Conservation (phyloP, 2,329 filamentous ascomycete species). For the Periconia macrospinosa region DNA sequence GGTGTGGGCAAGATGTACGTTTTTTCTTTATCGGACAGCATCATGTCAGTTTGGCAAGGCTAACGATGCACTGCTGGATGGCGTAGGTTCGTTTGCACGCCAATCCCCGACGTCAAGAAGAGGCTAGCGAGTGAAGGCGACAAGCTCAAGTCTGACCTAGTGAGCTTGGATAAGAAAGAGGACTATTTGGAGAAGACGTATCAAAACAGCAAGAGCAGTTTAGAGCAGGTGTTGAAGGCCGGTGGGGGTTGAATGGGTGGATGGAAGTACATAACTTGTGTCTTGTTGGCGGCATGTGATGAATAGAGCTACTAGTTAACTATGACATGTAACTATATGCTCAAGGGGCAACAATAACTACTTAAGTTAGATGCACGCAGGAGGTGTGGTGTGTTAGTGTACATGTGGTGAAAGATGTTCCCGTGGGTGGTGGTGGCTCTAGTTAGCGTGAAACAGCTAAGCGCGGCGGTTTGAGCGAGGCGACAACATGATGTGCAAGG, state of each 20-base stretch:
- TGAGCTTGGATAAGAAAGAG: slow-evolving; percentile 82
- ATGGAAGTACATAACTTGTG: no score
- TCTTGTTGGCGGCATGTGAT: no score
- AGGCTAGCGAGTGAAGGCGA: slow-evolving; percentile 76
- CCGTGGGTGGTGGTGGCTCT: slow-evolving; percentile 14
- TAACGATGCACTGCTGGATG: background rate
- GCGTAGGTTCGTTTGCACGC: slow-evolving; percentile 83
- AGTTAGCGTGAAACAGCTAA: slow-evolving; percentile 9
- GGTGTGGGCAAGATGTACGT: slow-evolving; percentile 94
- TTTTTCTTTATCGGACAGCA: background rate
- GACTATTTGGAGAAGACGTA: slow-evolving; percentile 93
- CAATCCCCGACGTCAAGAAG: slow-evolving; percentile 71
- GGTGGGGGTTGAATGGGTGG: slow-evolving; percentile 24
- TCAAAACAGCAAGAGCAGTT: slow-evolving; percentile 89
- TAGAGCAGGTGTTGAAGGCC: slow-evolving; percentile 79
- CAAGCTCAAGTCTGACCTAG: slow-evolving; percentile 75
- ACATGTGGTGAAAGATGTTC: slow-evolving; percentile 18
- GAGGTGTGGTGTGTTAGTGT: background rate
- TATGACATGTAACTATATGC: no score
- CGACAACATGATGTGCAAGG: no score
- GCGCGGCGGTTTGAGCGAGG: no score
- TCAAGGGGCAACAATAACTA: no score
- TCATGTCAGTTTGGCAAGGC: background rate
- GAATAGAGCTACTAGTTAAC: no score
- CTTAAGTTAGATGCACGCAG: no score